Conservation (phyloP, 75 land plant genomes). For the Selaginella moellendorffii region DNA sequence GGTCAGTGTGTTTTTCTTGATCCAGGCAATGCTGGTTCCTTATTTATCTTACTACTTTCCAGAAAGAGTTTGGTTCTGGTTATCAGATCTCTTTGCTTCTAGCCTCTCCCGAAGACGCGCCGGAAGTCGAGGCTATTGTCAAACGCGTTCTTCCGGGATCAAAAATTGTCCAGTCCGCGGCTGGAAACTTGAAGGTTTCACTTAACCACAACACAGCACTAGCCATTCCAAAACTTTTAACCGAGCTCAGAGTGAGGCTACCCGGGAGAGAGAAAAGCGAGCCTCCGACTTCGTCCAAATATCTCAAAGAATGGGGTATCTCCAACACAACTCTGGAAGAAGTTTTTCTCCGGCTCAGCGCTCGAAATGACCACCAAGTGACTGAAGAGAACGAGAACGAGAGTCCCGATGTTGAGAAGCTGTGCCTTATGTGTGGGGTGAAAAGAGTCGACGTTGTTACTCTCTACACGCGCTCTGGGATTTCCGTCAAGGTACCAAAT, state of each 20-base stretch:
- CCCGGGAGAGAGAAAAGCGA: not conserved
- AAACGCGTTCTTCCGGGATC: not conserved
- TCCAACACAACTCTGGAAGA: not conserved
- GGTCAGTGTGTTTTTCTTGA: not conserved
- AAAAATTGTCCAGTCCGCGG: not conserved
- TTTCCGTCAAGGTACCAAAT: not conserved
- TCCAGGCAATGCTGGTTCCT: not conserved
- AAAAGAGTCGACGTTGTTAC: not conserved
- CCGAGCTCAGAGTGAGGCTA: not conserved
- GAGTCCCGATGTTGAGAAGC: not conserved
- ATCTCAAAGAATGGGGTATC: not conserved
- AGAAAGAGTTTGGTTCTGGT: not conserved
- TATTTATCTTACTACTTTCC: not conserved
- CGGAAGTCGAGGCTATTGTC: not conserved
- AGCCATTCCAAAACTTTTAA: not conserved
- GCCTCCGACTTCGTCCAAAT: not conserved
- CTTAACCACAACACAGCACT: not conserved
- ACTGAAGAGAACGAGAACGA: not conserved
- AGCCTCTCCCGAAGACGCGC: not conserved
- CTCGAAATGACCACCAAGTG: not conserved
- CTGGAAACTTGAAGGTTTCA: not conserved
- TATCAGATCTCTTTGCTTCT: not conserved
- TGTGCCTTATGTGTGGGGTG: not conserved
- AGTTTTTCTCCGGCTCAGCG: not conserved
- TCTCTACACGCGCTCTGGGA: not conserved